Percentiles rank a stretch among this genome's conserved stretches.
phyloP scores from a whole-genome alignment of 1,284 basidiomycete species.

The Gymnopus androsaceus region DNA sequence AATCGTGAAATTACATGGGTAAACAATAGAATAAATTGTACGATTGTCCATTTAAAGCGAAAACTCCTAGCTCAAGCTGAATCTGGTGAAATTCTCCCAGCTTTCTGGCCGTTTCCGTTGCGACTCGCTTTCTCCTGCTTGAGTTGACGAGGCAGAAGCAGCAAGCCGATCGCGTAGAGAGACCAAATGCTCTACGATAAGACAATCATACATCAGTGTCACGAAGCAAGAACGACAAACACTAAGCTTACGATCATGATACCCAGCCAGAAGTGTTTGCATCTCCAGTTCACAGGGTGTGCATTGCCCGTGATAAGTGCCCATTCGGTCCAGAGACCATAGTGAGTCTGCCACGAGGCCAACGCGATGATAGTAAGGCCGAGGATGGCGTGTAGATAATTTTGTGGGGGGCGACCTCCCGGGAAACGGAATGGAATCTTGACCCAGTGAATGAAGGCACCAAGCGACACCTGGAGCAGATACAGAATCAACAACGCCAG shows the following conservation, averaged over 20 bases:
- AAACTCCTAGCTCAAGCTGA: no score
- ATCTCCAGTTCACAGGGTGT: constrained; percentile 19
- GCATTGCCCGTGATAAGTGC: constrained; percentile 12
- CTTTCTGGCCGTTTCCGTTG: no score
- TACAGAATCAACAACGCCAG: constrained; percentile 46
- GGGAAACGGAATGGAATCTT: constrained; percentile 26
- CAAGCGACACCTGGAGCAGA: constrained; percentile 42
- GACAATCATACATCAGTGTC: not conserved
- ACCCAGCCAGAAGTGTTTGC: constrained; percentile 19
- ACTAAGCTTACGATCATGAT: constrained; percentile 19
- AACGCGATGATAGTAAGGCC: constrained; percentile 34
- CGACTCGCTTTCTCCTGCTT: constrained; percentile 13
- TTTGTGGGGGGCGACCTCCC: constrained; percentile 20
- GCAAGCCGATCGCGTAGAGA: constrained; percentile 14
- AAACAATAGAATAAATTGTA: no score
- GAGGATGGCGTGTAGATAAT: constrained; percentile 31
- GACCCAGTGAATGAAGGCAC: constrained; percentile 42
- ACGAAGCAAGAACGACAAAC: not conserved
- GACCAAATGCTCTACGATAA: constrained; percentile 1
- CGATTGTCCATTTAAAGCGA: no score
- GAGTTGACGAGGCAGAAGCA: constrained; percentile 16
- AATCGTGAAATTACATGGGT: no score
- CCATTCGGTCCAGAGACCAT: constrained; percentile 22
- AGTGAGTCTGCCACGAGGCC: constrained; percentile 29
- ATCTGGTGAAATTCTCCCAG: no score